Conservation (phyloP, 129 eudicot species). For the Helichrysum umbraculigerum region DNA sequence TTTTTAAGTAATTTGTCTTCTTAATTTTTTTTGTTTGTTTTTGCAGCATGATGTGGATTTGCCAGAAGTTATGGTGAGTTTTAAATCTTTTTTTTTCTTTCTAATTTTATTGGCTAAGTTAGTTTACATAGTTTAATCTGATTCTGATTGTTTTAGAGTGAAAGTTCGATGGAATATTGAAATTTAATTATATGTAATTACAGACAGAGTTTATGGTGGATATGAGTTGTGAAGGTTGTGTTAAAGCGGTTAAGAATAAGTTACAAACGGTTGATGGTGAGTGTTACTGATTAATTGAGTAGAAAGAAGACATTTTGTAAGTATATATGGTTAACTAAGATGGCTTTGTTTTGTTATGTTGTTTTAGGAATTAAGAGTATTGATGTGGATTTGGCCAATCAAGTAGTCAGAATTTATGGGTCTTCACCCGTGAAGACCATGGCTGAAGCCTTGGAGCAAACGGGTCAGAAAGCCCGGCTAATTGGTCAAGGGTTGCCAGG, state of each 20-base stretch:
- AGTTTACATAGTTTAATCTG: neutral
- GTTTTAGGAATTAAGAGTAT: constrained; percentile 69
- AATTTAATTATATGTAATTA: constrained; percentile 17
- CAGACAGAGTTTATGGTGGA: constrained; percentile 99
- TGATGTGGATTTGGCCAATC: constrained; percentile 87
- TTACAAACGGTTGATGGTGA: constrained; percentile 68
- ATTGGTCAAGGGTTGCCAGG: constrained; percentile 96
- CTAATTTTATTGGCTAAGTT: neutral
- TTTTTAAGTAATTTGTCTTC: neutral
- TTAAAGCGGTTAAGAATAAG: constrained; percentile 72
- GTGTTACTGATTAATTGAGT: constrained; percentile 8
- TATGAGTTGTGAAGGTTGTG: constrained; percentile 95
- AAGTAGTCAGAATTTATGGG: constrained; percentile 93
- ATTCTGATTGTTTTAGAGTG: neutral
- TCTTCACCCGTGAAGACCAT: constrained; percentile 79
- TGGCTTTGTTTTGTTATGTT: neutral
- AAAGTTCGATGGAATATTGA: neutral
- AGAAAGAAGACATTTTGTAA: neutral
- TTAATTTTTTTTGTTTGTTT: neutral
- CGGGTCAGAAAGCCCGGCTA: constrained; percentile 77
- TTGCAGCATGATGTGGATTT: constrained; percentile 3
- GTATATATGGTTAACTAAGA: neutral
- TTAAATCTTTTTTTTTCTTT: neutral
- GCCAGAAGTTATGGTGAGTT: constrained; percentile 11
- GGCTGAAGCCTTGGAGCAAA: constrained; percentile 88